Evolutionary conservation across 495 filamentous ascomycete species (phyloP).

Genomic region (Trichoderma orchidacearum): DNA sequence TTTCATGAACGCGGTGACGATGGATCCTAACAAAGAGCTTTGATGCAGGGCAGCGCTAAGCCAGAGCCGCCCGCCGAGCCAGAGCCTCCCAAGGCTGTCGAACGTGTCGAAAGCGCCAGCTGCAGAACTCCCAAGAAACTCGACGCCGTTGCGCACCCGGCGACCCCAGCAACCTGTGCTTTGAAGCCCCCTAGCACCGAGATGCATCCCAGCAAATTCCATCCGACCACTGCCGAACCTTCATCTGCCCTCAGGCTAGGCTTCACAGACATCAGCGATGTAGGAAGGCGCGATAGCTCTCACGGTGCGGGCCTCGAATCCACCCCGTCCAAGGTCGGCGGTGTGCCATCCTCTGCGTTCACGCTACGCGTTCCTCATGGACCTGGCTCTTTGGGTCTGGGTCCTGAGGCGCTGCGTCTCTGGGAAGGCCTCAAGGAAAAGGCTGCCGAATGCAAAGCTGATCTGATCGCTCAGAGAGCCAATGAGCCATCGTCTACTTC

Average conservation of each 20-base stretch:
- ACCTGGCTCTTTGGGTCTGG: constrained; percentile 42
- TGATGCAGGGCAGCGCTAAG: background rate
- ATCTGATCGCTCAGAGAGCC: constrained; percentile 44
- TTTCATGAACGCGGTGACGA: too few relatives aligned
- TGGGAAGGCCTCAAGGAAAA: constrained; percentile 66
- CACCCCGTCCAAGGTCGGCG: constrained; percentile 34
- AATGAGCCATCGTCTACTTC: constrained; percentile 17
- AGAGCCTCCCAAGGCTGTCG: constrained; percentile 1
- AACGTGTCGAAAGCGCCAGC: background rate
- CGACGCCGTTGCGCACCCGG: constrained; percentile 17
- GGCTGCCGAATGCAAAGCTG: constrained; percentile 49
- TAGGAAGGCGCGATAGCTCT: constrained; percentile 17
- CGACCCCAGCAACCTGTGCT: constrained; percentile 25
- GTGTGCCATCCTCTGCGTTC: constrained; percentile 45
- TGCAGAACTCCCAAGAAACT: constrained; percentile 1
- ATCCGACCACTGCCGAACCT: constrained; percentile 47
- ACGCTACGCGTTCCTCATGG: constrained; percentile 57
- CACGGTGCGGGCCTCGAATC: constrained; percentile 15
- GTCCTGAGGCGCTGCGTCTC: constrained; percentile 57
- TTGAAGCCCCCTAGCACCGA: constrained; percentile 47
- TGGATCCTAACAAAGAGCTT: background rate
- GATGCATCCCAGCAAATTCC: constrained; percentile 69
- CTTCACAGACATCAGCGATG: constrained; percentile 45
- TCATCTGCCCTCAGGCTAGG: constrained; percentile 55
- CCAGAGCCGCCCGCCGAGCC: constrained; percentile 6